Percentiles rank a stretch among this genome's conserved stretches.
Evolutionary conservation across 75 land plant genomes (phyloP).

Genomic region (Sequoiadendron giganteum): DNA sequence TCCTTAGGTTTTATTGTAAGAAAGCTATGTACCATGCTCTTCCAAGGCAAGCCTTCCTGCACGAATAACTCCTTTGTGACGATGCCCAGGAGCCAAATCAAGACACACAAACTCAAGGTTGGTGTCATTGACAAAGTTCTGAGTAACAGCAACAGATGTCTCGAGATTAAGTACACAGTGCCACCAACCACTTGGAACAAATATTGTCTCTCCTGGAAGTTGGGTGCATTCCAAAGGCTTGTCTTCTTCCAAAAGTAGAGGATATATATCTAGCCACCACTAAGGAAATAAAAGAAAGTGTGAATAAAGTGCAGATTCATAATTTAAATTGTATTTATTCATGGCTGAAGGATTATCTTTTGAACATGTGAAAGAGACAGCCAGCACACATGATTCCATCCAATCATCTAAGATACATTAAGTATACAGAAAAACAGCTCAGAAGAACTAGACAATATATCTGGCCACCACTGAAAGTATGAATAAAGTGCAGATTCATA

Average conservation of each 20-base stretch:
- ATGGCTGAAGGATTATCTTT: slow-evolving; percentile 1
- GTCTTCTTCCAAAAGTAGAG: slow-evolving; percentile 72
- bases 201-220: slow-evolving; percentile 94
- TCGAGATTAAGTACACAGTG: slow-evolving; percentile 98
- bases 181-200: slow-evolving; percentile 99
- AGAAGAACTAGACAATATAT: not conserved
- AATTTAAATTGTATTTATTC: not conserved
- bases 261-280: slow-evolving; percentile 99
- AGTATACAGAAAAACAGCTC: slow-evolving; percentile 9
- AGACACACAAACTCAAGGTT: slow-evolving; percentile 95
- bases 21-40: slow-evolving; percentile 14
- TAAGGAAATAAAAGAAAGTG: slow-evolving; percentile 25
- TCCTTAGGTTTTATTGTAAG: not conserved
- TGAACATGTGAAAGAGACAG: not conserved
- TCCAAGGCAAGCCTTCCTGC: slow-evolving; percentile 90
- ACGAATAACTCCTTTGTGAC: slow-evolving; percentile 90
- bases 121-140: slow-evolving; percentile 84
- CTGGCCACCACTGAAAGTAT: not conserved
- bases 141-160: slow-evolving; percentile 89
- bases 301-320: not conserved
- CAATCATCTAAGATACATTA: not conserved
- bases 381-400: no score
- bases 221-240: slow-evolving; percentile 97
- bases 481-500: not conserved
- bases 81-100: slow-evolving; percentile 96